These are phyloP conservation scores for Fonsecaea nubica DNA, from an alignment of 2,329 filamentous ascomycete genomes.

Conservation along the genomic window DNA sequence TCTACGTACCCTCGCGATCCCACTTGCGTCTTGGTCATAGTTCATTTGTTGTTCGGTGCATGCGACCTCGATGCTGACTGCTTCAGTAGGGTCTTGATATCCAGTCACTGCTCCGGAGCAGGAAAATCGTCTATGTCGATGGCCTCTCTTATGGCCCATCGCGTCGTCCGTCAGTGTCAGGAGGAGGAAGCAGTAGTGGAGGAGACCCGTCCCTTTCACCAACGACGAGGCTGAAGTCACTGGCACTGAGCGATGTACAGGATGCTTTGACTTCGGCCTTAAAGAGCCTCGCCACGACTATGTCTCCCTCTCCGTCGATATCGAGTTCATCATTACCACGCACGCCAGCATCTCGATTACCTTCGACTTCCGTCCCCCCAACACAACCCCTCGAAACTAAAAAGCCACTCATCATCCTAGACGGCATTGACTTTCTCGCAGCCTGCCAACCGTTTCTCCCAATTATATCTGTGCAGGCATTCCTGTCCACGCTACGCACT, in stretches of 20 bases:
- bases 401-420: slow-evolving; percentile 32
- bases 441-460: slow-evolving; percentile 33
- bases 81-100: slow-evolving; percentile 41
- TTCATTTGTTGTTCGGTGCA: neutral
- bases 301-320: slow-evolving; percentile 2
- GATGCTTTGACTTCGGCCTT: slow-evolving; percentile 20
- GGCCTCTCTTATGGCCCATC: slow-evolving; percentile 63
- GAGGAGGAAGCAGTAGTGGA: neutral
- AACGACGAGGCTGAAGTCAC: slow-evolving; percentile 27
- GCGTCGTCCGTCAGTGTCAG: neutral
- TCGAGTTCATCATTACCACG: slow-evolving; percentile 2
- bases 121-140: slow-evolving; percentile 75
- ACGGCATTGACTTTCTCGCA: slow-evolving; percentile 39
- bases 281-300: slow-evolving; percentile 18
- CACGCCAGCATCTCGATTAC: slow-evolving; percentile 8
- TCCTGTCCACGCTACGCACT: slow-evolving; percentile 29
- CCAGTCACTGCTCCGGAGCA: slow-evolving; percentile 56
- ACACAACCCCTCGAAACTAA: slow-evolving; percentile 12
- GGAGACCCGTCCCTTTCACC: neutral
- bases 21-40: neutral
- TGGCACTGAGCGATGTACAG: slow-evolving; percentile 30
- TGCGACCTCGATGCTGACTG: neutral
- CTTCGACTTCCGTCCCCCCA: slow-evolving; percentile 3
- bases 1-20: neutral
- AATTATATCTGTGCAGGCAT: slow-evolving; percentile 23